Conservation (phyloP, 257 asterid genomes). For the Orobanche coerulescens region DNA sequence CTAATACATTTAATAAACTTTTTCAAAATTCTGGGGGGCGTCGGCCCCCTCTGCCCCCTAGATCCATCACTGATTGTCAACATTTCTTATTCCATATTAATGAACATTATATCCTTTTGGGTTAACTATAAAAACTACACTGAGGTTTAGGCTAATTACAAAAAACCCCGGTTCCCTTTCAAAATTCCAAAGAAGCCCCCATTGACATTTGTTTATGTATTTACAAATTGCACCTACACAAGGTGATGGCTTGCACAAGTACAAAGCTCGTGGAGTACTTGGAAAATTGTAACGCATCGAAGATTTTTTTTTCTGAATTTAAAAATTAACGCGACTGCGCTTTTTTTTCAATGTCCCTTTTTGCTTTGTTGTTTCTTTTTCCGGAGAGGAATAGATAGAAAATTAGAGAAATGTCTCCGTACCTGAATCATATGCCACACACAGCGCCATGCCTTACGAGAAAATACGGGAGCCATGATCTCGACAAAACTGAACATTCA, state of each 20-base stretch:
- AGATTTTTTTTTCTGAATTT: too few relatives aligned
- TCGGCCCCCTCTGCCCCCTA: too few relatives aligned
- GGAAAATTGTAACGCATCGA: too few relatives aligned
- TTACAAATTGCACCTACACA: not conserved
- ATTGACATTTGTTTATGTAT: not conserved
- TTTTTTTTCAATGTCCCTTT: not conserved
- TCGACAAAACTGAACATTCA: not conserved
- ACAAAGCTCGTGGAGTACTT: not conserved
- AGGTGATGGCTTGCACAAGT: too few relatives aligned
- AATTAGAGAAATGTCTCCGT: not conserved
- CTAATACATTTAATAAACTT: too few relatives aligned
- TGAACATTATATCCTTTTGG: too few relatives aligned
- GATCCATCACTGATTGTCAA: too few relatives aligned
- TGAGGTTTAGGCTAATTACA: not conserved
- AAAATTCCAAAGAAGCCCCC: not conserved
- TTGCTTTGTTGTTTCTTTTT: too few relatives aligned
- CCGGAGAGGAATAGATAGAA: not conserved
- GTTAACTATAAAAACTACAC: too few relatives aligned
- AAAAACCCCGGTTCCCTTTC: not conserved
- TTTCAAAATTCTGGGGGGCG: too few relatives aligned
- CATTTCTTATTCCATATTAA: too few relatives aligned
- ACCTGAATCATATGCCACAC: conserved; percentile 14
- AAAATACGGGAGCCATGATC: conserved; percentile 8
- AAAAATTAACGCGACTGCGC: too few relatives aligned
- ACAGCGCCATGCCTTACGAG: conserved; percentile 5